Percentiles rank a stretch among this genome's conserved stretches.
These are phyloP conservation scores for Magnaporthales sp. DNA, from an alignment of 2,329 filamentous ascomycete species.

Conservation along the genomic window DNA sequence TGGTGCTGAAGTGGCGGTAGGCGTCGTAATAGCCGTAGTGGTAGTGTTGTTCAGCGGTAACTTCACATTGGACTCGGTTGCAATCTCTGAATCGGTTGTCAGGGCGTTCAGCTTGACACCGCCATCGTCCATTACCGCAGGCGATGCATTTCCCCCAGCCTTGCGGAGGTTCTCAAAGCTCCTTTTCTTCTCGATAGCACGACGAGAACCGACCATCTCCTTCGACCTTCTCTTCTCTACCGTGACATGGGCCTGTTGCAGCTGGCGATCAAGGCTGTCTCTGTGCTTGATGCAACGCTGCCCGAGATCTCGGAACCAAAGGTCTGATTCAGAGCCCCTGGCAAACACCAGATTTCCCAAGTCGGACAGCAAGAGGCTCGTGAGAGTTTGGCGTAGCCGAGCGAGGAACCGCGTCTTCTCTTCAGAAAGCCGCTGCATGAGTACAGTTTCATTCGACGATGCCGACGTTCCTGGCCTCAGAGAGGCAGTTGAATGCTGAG, in stretches of 20 bases:
- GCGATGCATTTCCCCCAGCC: conserved; percentile 28
- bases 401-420: conserved; percentile 73
- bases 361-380: conserved; percentile 80
- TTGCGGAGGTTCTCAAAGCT: conserved; percentile 52
- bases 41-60: background rate
- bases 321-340: conserved; percentile 87
- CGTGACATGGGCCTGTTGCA: background rate
- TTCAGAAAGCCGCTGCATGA: conserved; percentile 50
- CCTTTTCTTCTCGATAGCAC: conserved; percentile 28
- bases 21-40: conserved; percentile 12
- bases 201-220: background rate
- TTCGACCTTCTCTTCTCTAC: background rate
- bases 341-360: conserved; percentile 78
- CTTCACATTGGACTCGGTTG: background rate
- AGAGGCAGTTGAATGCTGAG: conserved; percentile 30
- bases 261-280: conserved; percentile 39
- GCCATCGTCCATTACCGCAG: conserved; percentile 14
- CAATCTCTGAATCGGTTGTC: background rate
- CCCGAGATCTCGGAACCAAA: conserved; percentile 67
- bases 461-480: conserved; percentile 54
- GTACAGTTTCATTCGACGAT: conserved; percentile 59
- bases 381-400: conserved; percentile 70
- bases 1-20: background rate
- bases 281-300: conserved; percentile 57
- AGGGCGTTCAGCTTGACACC: conserved; percentile 8